Evolutionary conservation across 306 rosid species (phyloP).

Genomic region (Astragalus glycyphyllos): DNA sequence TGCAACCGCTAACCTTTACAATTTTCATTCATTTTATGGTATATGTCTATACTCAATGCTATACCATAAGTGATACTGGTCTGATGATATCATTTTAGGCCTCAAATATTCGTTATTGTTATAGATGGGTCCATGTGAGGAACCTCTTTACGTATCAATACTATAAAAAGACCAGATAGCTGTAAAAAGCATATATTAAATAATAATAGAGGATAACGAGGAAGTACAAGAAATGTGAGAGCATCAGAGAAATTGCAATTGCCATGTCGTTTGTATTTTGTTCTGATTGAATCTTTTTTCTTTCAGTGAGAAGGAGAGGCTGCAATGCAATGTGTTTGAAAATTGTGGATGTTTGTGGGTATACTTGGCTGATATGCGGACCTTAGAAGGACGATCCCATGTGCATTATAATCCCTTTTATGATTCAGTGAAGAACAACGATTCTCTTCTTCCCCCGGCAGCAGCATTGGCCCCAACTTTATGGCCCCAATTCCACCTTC

Average conservation of each 20-base stretch:
- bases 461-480: conserved; percentile 94
- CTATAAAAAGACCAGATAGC: not conserved
- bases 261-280: conserved; percentile 18
- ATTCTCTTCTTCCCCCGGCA: conserved; percentile 83
- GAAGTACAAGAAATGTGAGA: conserved; percentile 20
- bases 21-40: conserved; percentile 11
- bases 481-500: conserved; percentile 95
- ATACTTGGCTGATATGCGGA: conserved; percentile 78
- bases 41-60: not conserved
- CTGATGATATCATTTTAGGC: conserved; percentile 11
- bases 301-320: conserved; percentile 89
- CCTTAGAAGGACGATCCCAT: conserved; percentile 70
- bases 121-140: conserved; percentile 1
- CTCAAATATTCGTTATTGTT: conserved; percentile 8
- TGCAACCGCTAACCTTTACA: not conserved
- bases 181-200: not conserved
- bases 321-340: conserved; percentile 69
- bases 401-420: conserved; percentile 82
- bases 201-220: conserved; percentile 2
- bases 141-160: conserved; percentile 8
- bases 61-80: conserved; percentile 30
- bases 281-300: conserved; percentile 42
- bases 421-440: conserved; percentile 66
- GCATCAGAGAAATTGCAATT: conserved; percentile 18
- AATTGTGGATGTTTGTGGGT: conserved; percentile 94